Conservation (phyloP, 257 asterid genomes). For the Solanum virginianum region DNA sequence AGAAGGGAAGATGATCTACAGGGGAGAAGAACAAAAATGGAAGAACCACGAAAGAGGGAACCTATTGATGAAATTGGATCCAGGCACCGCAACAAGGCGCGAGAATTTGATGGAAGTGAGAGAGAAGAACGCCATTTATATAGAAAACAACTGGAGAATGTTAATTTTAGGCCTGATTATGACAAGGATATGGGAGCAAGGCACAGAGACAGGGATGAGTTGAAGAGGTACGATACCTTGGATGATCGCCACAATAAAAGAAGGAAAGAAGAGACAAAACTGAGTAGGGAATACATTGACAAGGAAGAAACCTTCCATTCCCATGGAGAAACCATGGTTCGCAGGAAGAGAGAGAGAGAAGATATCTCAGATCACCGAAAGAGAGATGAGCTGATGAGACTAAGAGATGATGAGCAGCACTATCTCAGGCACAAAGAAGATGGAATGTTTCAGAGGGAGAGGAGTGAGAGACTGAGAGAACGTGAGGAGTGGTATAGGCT, state of each 20-base stretch:
- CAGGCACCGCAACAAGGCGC: slow-evolving; percentile 36
- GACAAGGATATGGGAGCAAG: slow-evolving; percentile 46
- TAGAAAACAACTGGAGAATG: slow-evolving; percentile 50
- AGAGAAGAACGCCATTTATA: slow-evolving; percentile 47
- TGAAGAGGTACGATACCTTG: slow-evolving; percentile 31
- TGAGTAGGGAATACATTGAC: slow-evolving; percentile 39
- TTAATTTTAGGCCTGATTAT: slow-evolving; percentile 45
- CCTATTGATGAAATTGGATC: slow-evolving; percentile 46
- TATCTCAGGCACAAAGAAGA: slow-evolving; percentile 65
- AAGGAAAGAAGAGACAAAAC: slow-evolving; percentile 56
- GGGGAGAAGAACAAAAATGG: slow-evolving; percentile 45
- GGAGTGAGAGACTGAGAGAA: slow-evolving; percentile 65
- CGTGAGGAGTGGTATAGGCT: slow-evolving; percentile 78
- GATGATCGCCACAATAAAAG: slow-evolving; percentile 54
- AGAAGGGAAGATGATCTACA: slow-evolving; percentile 53
- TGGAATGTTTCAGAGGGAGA: slow-evolving; percentile 48
- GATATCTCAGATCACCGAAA: slow-evolving; percentile 61
- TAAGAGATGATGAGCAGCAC: slow-evolving; percentile 55
- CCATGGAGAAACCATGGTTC: slow-evolving; percentile 54
- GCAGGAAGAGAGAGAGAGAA: slow-evolving; percentile 75
- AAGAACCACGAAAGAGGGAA: slow-evolving; percentile 56
- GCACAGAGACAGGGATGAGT: slow-evolving; percentile 55
- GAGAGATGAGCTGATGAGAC: slow-evolving; percentile 52
- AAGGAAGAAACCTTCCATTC: slow-evolving; percentile 46
- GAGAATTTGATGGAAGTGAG: slow-evolving; percentile 58